Evolutionary conservation across 306 rosid species (phyloP).

Genomic region (Malus domestica): ASM211411v1 NC_041803.1:40564001-40564500

Average conservation of each 20-base stretch:
- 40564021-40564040: constrained; percentile 58
- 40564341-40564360: constrained; percentile 71
- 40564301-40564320: constrained; percentile 44
- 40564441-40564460: constrained; percentile 67
- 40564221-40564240: no score
- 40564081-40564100: constrained; percentile 71
- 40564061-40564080: constrained; percentile 89
- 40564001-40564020: constrained; percentile 80
- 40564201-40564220: no score
- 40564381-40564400: constrained; percentile 89
- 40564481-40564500: constrained; percentile 72
- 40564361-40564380: constrained; percentile 88
- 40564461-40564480: constrained; percentile 89
- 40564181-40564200: no score
- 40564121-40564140: no score
- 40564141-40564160: no score
- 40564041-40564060: constrained; percentile 79
- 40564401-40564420: constrained; percentile 94
- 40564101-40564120: no score
- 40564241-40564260: no score
- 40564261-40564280: no score
- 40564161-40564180: not conserved
- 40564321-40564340: constrained; percentile 95
- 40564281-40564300: not conserved
- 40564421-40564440: constrained; percentile 94